Percentiles rank a stretch among this genome's conserved stretches.
These are phyloP conservation scores for Russula abietina DNA, from an alignment of 768 basidiomycete species.

Conservation along the genomic window DNA sequence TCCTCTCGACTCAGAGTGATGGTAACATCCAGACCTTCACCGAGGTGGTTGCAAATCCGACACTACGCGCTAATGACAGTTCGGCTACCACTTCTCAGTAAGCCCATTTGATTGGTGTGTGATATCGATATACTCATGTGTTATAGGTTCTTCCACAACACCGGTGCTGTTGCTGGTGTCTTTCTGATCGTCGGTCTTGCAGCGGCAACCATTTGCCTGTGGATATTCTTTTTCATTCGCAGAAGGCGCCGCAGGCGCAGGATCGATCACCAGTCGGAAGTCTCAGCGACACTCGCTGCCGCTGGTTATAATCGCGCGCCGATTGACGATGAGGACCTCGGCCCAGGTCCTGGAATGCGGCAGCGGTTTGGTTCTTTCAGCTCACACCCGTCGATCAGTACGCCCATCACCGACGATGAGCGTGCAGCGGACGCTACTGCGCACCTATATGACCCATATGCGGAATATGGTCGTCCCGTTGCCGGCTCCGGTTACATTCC, in stretches of 20 bases:
- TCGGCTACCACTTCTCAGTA: slow-evolving; percentile 45
- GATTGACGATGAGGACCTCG: slow-evolving; percentile 44
- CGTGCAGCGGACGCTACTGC: slow-evolving; percentile 3
- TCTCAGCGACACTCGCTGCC: slow-evolving; percentile 67
- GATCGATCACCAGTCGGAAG: slow-evolving; percentile 62
- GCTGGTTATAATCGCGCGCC: slow-evolving; percentile 64
- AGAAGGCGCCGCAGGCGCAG: slow-evolving; percentile 54
- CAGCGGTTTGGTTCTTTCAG: slow-evolving; percentile 26
- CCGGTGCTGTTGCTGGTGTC: slow-evolving; percentile 86
- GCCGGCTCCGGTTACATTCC: slow-evolving; percentile 40
- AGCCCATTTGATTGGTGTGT: neutral
- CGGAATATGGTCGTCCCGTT: slow-evolving; percentile 19
- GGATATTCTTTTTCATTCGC: slow-evolving; percentile 64
- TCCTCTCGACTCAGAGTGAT: slow-evolving; percentile 48
- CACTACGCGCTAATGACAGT: slow-evolving; percentile 48
- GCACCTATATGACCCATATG: slow-evolving; percentile 19
- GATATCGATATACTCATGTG: slow-evolving; percentile 2
- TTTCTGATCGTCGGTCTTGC: slow-evolving; percentile 88
- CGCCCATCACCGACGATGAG: slow-evolving; percentile 24
- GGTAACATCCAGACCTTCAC: slow-evolving; percentile 57
- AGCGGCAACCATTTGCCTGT: slow-evolving; percentile 58
- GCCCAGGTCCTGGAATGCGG: slow-evolving; percentile 23
- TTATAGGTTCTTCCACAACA: slow-evolving; percentile 76
- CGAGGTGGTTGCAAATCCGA: slow-evolving; percentile 61
- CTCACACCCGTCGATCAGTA: slow-evolving; percentile 23